Conservation (phyloP, 257 asterid genomes). For the Henckelia pumila region DNA sequence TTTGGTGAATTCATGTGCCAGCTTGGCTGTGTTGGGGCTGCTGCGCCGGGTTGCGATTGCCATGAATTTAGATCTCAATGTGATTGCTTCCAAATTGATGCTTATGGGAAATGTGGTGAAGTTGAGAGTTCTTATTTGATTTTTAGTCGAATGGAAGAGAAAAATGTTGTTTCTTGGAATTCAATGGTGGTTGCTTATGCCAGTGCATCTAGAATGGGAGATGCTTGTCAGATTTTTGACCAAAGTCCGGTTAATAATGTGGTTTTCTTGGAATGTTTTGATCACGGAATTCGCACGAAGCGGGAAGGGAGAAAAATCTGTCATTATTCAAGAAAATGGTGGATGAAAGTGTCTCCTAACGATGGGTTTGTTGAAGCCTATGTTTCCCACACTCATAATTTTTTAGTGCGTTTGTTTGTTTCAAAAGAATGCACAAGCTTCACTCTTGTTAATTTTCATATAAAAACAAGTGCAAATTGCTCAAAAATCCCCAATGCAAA, state of each 20-base stretch:
- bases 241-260: slow-evolving; percentile 50
- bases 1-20: slow-evolving; percentile 44
- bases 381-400: too few species aligned
- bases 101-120: slow-evolving; percentile 57
- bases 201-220: slow-evolving; percentile 42
- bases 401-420: too few species aligned
- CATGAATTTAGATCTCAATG: slow-evolving; percentile 41
- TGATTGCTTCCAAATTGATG: slow-evolving; percentile 57
- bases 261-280: slow-evolving; percentile 68
- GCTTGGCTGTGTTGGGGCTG: slow-evolving; percentile 35
- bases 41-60: slow-evolving; percentile 43
- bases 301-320: slow-evolving; percentile 52
- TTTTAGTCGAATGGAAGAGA: too few species aligned
- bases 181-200: slow-evolving; percentile 61
- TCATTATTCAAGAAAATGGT: slow-evolving; percentile 46
- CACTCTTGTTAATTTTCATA: too few species aligned
- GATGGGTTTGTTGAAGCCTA: too few species aligned
- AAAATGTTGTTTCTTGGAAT: slow-evolving; percentile 65
- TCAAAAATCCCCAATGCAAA: too few species aligned
- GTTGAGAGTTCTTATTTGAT: slow-evolving; percentile 34
- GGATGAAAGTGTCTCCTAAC: slow-evolving; percentile 40
- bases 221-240: slow-evolving; percentile 43
- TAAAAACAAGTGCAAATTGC: too few species aligned
- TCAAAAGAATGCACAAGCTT: too few species aligned
- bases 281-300: slow-evolving; percentile 45